A percentile compares a stretch with the other conserved stretches of the same genome.
Conservation (phyloP, 2,329 filamentous ascomycete species). For the Aspergillus novoparasiticus region DNA sequence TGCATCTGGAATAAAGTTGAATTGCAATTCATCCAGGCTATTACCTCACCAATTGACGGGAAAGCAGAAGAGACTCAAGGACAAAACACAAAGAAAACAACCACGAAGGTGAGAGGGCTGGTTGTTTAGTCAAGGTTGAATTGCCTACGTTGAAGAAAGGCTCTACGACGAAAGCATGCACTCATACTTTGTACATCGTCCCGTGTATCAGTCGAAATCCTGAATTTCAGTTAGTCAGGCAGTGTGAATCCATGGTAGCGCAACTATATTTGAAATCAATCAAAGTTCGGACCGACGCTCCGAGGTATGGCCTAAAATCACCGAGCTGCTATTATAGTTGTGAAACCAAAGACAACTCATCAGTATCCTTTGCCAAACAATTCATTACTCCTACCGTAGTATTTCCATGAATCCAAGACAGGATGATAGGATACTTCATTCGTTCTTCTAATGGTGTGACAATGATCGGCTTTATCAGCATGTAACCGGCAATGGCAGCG, state of each 20-base stretch:
- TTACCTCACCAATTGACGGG: not conserved
- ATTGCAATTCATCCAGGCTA: not conserved
- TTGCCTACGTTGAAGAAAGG: not conserved
- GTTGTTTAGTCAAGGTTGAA: not conserved
- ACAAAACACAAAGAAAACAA: not conserved
- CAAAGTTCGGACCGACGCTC: too few relatives aligned
- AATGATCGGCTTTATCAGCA: not conserved
- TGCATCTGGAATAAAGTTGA: not conserved
- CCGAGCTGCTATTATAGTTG: too few relatives aligned
- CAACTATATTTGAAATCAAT: not conserved
- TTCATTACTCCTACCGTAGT: not conserved
- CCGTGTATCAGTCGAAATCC: not conserved
- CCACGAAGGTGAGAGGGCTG: not conserved
- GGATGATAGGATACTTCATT: not conserved
- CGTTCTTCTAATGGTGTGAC: not conserved
- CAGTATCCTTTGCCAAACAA: not conserved
- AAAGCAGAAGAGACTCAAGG: not conserved
- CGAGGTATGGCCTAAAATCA: too few relatives aligned
- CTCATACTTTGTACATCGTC: not conserved
- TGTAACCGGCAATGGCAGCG: not conserved
- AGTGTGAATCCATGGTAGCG: not conserved
- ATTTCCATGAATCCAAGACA: too few relatives aligned
- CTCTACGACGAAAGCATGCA: not conserved
- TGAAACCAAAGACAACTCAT: not conserved
- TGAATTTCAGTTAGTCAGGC: not conserved